Conservation (phyloP, 1,139 yeast species). For the Taphrina deformans region DNA sequence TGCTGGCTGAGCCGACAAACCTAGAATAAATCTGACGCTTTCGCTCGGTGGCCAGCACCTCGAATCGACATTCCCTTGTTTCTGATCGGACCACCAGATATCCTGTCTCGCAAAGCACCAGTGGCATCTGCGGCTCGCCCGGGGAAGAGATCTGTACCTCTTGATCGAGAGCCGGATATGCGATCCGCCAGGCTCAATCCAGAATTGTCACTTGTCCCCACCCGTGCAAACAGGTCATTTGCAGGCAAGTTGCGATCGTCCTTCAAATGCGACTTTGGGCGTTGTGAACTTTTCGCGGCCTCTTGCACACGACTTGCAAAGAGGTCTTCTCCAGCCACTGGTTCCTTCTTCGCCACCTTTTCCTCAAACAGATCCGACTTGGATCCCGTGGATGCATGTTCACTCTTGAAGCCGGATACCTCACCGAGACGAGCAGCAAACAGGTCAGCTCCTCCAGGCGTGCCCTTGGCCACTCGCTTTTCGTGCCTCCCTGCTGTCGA, state of each 20-base stretch:
- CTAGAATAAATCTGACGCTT: conserved; percentile 14
- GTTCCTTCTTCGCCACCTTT: conserved; percentile 2
- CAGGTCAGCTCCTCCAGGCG: conserved; percentile 3
- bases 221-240: conserved; percentile 10
- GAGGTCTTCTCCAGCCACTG: conserved; percentile 3
- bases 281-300: not conserved
- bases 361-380: conserved; percentile 3
- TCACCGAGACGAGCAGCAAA: conserved; percentile 5
- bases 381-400: not conserved
- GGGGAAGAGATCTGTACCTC: not conserved
- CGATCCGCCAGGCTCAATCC: not conserved
- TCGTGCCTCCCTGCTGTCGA: conserved; percentile 3
- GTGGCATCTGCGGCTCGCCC: not conserved
- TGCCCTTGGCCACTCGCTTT: conserved; percentile 4
- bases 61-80: not conserved
- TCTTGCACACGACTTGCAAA: conserved; percentile 10
- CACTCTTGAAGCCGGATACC: not conserved
- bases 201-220: not conserved
- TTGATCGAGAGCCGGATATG: not conserved
- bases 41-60: conserved; percentile 4
- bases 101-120: not conserved
- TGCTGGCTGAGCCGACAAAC: not conserved
- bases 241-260: not conserved
- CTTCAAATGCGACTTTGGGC: not conserved
- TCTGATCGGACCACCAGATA: conserved; percentile 17